Evolutionary conservation across 345 rosid species (phyloP).

Genomic region (Syzygium aqueum): DNA sequence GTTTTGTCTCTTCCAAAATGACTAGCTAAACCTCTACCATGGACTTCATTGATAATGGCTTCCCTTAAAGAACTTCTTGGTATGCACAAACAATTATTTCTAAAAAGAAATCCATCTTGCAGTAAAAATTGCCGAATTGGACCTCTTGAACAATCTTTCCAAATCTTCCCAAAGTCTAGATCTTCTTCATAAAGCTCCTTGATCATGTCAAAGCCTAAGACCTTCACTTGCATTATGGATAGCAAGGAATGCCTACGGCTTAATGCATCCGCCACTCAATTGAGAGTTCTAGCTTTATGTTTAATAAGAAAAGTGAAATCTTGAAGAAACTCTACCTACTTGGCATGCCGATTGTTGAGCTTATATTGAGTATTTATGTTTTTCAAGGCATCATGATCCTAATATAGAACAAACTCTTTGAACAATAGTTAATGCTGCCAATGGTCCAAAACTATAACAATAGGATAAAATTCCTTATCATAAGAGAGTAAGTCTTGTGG

Average conservation of each 20-base stretch:
- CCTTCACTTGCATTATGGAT: background rate
- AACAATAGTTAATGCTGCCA: background rate
- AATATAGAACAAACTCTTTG: background rate
- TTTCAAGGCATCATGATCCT: background rate
- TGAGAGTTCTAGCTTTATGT: too few species aligned
- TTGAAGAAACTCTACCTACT: too few species aligned
- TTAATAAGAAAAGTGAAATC: too few species aligned
- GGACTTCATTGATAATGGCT: too few species aligned
- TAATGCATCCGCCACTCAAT: too few species aligned
- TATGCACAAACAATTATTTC: background rate
- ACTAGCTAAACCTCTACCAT: too few species aligned
- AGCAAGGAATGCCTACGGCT: background rate
- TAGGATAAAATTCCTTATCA: slow-evolving; percentile 1
- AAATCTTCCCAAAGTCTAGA: background rate
- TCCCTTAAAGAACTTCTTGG: too few species aligned
- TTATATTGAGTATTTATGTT: background rate
- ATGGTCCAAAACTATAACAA: background rate
- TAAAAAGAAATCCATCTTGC: too few species aligned
- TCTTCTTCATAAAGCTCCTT: background rate
- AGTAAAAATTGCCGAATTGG: background rate
- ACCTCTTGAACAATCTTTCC: background rate
- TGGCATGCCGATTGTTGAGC: too few species aligned
- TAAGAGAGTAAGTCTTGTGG: background rate
- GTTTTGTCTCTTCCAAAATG: background rate
- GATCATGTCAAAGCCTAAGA: background rate